These are phyloP conservation scores for Sporothrix schenckii DNA, from an alignment of 2,329 filamentous ascomycete genomes.

Conservation along the genomic window DNA sequence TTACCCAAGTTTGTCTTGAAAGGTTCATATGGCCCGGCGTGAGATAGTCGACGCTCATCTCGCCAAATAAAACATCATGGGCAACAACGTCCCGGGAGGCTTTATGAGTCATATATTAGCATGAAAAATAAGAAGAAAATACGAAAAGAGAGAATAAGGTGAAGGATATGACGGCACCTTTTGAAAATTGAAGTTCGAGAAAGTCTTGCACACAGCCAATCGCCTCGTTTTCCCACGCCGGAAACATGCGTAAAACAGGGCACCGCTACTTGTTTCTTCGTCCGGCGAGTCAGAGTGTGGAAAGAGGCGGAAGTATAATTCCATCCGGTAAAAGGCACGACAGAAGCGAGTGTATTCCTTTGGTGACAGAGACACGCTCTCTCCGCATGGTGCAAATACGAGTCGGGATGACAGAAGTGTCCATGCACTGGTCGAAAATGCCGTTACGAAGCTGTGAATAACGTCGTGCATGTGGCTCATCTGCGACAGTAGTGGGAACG, in stretches of 20 bases:
- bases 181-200: neutral
- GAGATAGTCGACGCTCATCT: neutral
- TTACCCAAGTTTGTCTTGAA: too few species aligned
- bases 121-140: too few species aligned
- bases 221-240: neutral
- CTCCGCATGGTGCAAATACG: neutral
- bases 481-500: too few species aligned
- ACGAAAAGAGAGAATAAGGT: too few species aligned
- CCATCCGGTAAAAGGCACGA: neutral
- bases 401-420: neutral
- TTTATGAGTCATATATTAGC: neutral
- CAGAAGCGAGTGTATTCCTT: neutral
- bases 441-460: too few species aligned
- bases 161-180: neutral
- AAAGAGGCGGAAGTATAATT: neutral
- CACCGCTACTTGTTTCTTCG: too few species aligned
- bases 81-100: neutral
- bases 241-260: neutral
- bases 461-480: too few species aligned
- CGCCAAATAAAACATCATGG: neutral
- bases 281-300: too few species aligned
- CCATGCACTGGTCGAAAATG: too few species aligned
- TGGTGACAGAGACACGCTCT: neutral
- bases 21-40: neutral
- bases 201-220: neutral